These are phyloP conservation scores for Neurospora sp. DNA, from an alignment of 495 filamentous ascomycete genomes.

Conservation along the genomic window DNA sequence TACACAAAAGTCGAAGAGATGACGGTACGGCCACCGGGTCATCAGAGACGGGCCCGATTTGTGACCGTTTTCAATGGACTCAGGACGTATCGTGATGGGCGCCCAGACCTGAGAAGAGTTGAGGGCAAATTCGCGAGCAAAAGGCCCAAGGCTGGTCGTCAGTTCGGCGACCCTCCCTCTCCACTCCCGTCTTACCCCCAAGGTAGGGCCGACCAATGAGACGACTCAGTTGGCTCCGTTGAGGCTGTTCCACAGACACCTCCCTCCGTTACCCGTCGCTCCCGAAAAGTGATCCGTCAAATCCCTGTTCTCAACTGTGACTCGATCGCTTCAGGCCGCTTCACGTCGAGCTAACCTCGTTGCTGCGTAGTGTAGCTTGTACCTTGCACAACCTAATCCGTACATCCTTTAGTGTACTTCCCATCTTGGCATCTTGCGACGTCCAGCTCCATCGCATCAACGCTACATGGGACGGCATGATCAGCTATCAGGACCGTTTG, in stretches of 20 bases:
- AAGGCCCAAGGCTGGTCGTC: neutral
- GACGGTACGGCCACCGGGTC: neutral
- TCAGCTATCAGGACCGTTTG: neutral
- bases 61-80: neutral
- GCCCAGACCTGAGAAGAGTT: neutral
- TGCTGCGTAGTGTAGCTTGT: neutral
- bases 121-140: neutral
- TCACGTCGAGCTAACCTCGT: slow-evolving; percentile 9
- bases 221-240: slow-evolving; percentile 4
- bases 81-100: neutral
- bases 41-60: neutral
- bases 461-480: neutral
- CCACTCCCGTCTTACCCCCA: slow-evolving; percentile 6
- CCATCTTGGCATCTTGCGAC: neutral
- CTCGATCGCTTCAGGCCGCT: slow-evolving; percentile 25
- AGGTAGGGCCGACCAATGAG: slow-evolving; percentile 20
- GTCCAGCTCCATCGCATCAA: neutral
- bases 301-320: slow-evolving; percentile 20
- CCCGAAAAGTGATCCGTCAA: slow-evolving; percentile 18
- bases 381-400: neutral
- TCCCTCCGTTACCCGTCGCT: slow-evolving; percentile 18
- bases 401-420: neutral
- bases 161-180: neutral
- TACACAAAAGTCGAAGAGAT: neutral
- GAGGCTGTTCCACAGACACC: slow-evolving; percentile 18